Base-by-base conservation (phyloP, 768 basidiomycete species). In the Russula olivacea region DNA sequence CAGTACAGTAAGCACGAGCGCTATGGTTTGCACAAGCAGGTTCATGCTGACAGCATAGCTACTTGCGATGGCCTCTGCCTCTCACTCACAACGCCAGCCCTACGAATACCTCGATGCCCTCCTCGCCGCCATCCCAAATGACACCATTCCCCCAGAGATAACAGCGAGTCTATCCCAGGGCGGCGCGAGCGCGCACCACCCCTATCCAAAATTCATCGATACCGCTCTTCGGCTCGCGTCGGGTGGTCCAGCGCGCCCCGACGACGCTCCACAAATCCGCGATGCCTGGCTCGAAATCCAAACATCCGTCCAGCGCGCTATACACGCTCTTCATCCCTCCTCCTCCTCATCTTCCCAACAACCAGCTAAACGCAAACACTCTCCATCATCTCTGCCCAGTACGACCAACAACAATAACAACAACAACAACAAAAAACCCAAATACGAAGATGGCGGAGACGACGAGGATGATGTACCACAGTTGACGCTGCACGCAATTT, bases 401-500 rank as follows among this genome's bases (percentile, higher is more conserved):
- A 2, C 48, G 4, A 40, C 11, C 2, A 34, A 34, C 11, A 32
- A 32, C 9, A 10, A 32, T 4, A 30, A 1, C 34, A 3, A 36
- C 7, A 10, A 21, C 36, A 14, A 51, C 23, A 43, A 43, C 55
- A 66, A 67, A 28, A 64, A 57, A n/a, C 7, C 40, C 23, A 67
- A 55, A 65, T n/a, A 23, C 32, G 52, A 30, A 23, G 48, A n/a
- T 8, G 51, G 28, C 7, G 23, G 17, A 1, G 28, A 10, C n/a
- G 15, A 47, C 15, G 19, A 32, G 17, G 48, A 28, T 32, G 82
- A 82, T 40, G 69, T 73, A 0, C 80, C 84, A 1, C 61, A 81
- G 11, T 85, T 81, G 73, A 82, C 85, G 2, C 74, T 91, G 1
- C 83, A 87, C 45, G 74, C 83, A 19, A 73, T 91, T 47, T 89